Evolutionary conservation across 441 rosid species (phyloP).

Genomic region (Gossypium trilobum): DNA sequence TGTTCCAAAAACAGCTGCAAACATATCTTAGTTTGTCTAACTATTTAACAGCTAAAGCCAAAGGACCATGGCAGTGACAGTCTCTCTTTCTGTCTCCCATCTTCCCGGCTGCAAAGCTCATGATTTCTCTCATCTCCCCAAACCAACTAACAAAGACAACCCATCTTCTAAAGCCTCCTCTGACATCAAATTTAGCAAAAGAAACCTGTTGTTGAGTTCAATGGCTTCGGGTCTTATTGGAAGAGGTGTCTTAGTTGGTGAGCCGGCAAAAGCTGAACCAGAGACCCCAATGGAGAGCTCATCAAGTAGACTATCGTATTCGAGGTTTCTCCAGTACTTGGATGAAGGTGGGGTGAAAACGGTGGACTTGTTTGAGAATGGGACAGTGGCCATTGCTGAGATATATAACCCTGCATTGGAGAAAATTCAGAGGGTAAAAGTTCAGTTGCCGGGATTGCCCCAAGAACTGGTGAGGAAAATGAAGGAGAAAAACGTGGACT

Average conservation of each 20-base stretch:
- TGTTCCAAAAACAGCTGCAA: neutral
- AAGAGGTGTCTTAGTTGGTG: conserved; percentile 21
- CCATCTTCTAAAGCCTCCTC: conserved; percentile 22
- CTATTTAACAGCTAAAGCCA: neutral
- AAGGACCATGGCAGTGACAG: conserved; percentile 21
- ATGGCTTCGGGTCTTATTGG: conserved; percentile 35
- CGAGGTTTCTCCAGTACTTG: conserved; percentile 53
- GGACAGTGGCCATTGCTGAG: conserved; percentile 58
- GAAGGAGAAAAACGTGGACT: conserved; percentile 57
- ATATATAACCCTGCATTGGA: conserved; percentile 37
- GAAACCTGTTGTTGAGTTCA: conserved; percentile 37
- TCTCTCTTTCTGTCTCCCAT: conserved; percentile 35
- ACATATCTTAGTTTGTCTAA: neutral
- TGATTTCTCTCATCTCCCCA: conserved; percentile 29
- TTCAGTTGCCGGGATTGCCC: conserved; percentile 61
- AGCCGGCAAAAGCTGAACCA: conserved; percentile 44
- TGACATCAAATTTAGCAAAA: conserved; percentile 30
- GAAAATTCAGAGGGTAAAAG: conserved; percentile 52
- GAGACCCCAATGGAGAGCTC: conserved; percentile 40
- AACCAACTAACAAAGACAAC: conserved; percentile 20
- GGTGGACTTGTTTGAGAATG: conserved; percentile 67
- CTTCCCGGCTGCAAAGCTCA: conserved; percentile 39
- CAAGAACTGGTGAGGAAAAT: conserved; percentile 47
- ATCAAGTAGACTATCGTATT: conserved; percentile 53
- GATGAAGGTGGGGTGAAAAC: conserved; percentile 50